A percentile compares a stretch with the other conserved stretches of the same genome.
phyloP scores from a whole-genome alignment of 345 rosid species.

The Pistacia atlantica region DNA sequence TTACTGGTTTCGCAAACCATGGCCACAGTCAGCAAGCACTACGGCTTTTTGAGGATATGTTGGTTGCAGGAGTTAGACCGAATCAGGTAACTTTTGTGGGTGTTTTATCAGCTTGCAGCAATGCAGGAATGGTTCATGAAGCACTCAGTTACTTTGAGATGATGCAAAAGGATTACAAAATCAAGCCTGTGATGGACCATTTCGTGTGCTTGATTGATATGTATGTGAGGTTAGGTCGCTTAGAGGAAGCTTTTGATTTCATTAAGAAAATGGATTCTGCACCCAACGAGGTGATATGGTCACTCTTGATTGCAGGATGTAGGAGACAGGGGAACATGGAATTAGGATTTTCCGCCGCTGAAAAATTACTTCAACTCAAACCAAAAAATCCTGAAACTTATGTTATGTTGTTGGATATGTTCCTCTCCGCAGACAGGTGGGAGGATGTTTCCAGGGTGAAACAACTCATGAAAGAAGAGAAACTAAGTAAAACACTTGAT shows the following conservation, averaged over 20 bases:
- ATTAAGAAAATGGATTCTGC: constrained; percentile 44
- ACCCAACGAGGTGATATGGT: constrained; percentile 49
- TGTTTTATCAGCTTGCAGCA: constrained; percentile 58
- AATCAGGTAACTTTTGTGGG: constrained; percentile 63
- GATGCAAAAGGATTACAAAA: constrained; percentile 51
- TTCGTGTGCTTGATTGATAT: constrained; percentile 46
- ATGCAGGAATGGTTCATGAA: constrained; percentile 50
- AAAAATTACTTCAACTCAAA: constrained; percentile 46
- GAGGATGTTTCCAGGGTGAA: constrained; percentile 41
- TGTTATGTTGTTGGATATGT: constrained; percentile 34
- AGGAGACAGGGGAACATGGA: constrained; percentile 39
- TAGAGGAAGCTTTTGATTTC: constrained; percentile 52
- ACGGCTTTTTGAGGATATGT: constrained; percentile 66
- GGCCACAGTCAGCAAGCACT: constrained; percentile 47
- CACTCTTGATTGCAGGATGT: constrained; percentile 48
- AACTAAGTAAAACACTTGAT: constrained; percentile 30
- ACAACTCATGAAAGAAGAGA: constrained; percentile 38
- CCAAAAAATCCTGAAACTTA: constrained; percentile 39
- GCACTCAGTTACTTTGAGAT: constrained; percentile 49
- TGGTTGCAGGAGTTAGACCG: constrained; percentile 49
- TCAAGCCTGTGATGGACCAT: constrained; percentile 54
- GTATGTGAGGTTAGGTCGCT: constrained; percentile 46
- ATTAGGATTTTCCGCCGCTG: constrained; percentile 47
- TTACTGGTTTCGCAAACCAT: constrained; percentile 47
- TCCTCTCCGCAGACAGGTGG: constrained; percentile 39